These are phyloP conservation scores for Xenoacremonium recifei DNA, from an alignment of 2,329 filamentous ascomycete genomes.

Conservation along the genomic window DNA sequence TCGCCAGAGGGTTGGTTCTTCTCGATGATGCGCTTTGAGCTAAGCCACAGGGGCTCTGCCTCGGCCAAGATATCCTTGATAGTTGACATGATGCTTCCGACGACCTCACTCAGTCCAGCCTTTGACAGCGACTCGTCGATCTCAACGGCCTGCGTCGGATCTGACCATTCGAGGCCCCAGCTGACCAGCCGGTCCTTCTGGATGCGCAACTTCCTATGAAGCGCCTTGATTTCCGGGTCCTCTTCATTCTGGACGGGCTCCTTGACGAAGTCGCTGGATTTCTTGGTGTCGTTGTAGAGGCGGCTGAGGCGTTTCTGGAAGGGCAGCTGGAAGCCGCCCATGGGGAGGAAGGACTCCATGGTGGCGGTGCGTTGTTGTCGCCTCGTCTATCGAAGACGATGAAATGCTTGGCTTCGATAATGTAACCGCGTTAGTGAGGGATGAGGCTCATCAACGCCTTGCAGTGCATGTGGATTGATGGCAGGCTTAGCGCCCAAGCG, in stretches of 20 bases:
- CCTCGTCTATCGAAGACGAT: too few species aligned
- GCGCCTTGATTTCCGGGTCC: slow-evolving; percentile 66
- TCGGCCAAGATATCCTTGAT: slow-evolving; percentile 79
- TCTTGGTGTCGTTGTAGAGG: slow-evolving; percentile 80
- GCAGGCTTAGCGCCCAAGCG: too few species aligned
- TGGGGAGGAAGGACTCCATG: slow-evolving; percentile 53
- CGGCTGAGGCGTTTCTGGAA: slow-evolving; percentile 65
- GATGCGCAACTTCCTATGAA: slow-evolving; percentile 75
- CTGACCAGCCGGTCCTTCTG: slow-evolving; percentile 77
- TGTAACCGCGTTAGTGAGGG: too few species aligned
- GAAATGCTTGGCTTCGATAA: too few species aligned
- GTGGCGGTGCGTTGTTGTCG: too few species aligned
- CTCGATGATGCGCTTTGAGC: slow-evolving; percentile 48
- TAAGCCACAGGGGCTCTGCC: slow-evolving; percentile 69
- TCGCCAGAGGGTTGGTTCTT: slow-evolving; percentile 44
- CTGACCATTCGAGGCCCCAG: slow-evolving; percentile 81
- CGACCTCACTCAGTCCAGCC: slow-evolving; percentile 72
- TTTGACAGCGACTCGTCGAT: slow-evolving; percentile 71
- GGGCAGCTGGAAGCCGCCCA: slow-evolving; percentile 53
- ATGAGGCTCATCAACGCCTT: too few species aligned
- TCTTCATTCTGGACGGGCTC: slow-evolving; percentile 61
- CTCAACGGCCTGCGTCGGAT: slow-evolving; percentile 65
- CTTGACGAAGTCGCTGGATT: slow-evolving; percentile 71
- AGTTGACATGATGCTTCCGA: slow-evolving; percentile 75
- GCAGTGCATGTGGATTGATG: too few species aligned